Conservation (phyloP, 805 yeast genomes). For the Millerozyma acaciae region DNA sequence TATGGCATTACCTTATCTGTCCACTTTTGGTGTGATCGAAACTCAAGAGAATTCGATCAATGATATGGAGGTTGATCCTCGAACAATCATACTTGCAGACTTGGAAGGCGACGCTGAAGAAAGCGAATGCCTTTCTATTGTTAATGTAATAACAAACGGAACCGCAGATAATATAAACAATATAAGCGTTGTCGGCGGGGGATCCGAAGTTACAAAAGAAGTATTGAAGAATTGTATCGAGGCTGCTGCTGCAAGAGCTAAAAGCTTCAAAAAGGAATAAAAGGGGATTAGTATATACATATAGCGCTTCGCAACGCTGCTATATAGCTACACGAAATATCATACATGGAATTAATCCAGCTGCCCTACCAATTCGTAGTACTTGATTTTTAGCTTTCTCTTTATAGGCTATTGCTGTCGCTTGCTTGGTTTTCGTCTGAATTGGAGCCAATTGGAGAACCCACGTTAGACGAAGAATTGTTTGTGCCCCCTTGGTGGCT, state of each 20-base stretch:
- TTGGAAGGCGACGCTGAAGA: conserved; percentile 86
- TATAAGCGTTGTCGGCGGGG: conserved; percentile 48
- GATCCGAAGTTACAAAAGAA: conserved; percentile 43
- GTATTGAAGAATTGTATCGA: conserved; percentile 45
- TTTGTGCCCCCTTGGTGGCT: conserved; percentile 19
- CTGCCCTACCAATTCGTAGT: no score
- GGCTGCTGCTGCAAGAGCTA: conserved; percentile 47
- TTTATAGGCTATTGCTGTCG: conserved; percentile 3
- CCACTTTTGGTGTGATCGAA: conserved; percentile 59
- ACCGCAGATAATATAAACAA: conserved; percentile 21
- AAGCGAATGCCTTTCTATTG: conserved; percentile 48
- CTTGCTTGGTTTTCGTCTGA: conserved; percentile 6
- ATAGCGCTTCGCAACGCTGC: no score
- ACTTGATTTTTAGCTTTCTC: no score
- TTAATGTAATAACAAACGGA: conserved; percentile 40
- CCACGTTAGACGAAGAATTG: conserved; percentile 15
- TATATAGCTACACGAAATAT: no score
- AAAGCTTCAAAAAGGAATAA: no score
- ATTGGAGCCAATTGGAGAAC: conserved; percentile 6
- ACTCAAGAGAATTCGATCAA: conserved; percentile 29
- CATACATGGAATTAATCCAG: no score
- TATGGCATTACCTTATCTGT: conserved; percentile 38
- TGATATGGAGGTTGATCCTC: conserved; percentile 25
- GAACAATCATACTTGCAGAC: conserved; percentile 58
- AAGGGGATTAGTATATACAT: no score